A percentile compares a stretch with the other conserved stretches of the same genome.
phyloP scores from a whole-genome alignment of 1,139 yeast species.

The Scheffersomyces illinoinensis region DNA sequence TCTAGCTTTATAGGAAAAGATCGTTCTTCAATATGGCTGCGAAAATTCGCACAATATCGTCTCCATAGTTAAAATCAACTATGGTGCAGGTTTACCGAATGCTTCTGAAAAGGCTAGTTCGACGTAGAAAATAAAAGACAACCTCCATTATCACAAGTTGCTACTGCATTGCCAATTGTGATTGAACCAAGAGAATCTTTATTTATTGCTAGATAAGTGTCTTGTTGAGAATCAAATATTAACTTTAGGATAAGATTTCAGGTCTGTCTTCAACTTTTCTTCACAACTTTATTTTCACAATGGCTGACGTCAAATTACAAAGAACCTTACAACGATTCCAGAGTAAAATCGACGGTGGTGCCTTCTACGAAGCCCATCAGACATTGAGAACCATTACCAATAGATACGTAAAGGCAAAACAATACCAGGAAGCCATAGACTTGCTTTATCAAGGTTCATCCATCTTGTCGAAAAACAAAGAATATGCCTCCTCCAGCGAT shows the following conservation, averaged over 20 bases:
- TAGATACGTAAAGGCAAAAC: conserved; percentile 70
- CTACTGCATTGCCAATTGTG: neutral
- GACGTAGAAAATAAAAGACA: neutral
- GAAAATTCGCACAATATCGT: neutral
- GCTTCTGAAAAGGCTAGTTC: neutral
- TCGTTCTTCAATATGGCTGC: neutral
- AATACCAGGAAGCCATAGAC: conserved; percentile 70
- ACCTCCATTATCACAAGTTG: neutral
- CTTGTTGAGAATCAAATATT: neutral
- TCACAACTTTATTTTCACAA: neutral
- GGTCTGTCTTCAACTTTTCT: neutral
- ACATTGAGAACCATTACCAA: conserved; percentile 86
- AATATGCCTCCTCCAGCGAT: conserved; percentile 81
- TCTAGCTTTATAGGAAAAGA: no score
- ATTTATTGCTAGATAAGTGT: neutral
- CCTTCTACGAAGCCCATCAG: conserved; percentile 93
- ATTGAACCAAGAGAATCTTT: neutral
- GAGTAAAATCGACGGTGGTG: conserved; percentile 68
- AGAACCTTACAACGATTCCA: conserved; percentile 67
- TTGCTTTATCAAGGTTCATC: conserved; percentile 70
- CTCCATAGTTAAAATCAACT: neutral
- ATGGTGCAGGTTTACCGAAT: neutral
- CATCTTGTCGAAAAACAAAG: conserved; percentile 65
- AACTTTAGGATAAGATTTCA: neutral
- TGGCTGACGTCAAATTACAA: conserved; percentile 46